Conservation (phyloP, 1,139 yeast species). For the Debaryomyces nepalensis region DNA sequence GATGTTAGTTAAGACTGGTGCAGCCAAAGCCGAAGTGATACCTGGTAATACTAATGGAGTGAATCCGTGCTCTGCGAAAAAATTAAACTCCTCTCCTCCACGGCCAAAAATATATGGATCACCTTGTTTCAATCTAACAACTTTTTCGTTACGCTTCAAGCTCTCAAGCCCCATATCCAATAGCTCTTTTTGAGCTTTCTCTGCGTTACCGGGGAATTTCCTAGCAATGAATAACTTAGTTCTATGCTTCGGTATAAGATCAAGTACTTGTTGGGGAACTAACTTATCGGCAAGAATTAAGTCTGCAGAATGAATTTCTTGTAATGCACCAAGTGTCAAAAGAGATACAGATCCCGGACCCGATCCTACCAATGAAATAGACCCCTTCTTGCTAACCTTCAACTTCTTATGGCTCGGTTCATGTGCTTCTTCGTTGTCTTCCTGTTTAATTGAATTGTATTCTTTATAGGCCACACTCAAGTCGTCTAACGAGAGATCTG, state of each 20-base stretch:
- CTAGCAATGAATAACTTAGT: constrained; percentile 85
- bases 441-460: constrained; percentile 10
- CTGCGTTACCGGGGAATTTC: constrained; percentile 97
- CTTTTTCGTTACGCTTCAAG: constrained; percentile 67
- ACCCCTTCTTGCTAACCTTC: constrained; percentile 41
- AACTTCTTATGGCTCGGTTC: constrained; percentile 12
- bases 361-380: constrained; percentile 82
- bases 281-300: constrained; percentile 86
- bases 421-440: constrained; percentile 4
- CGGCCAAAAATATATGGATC: constrained; percentile 97
- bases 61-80: constrained; percentile 68
- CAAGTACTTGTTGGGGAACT: constrained; percentile 87
- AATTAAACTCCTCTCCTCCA: constrained; percentile 90
- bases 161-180: constrained; percentile 70
- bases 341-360: constrained; percentile 92
- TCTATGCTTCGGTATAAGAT: constrained; percentile 68
- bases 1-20: constrained; percentile 81
- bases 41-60: constrained; percentile 83
- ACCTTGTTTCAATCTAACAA: constrained; percentile 92
- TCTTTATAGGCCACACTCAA: constrained; percentile 47
- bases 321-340: constrained; percentile 82
- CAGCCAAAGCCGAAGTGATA: constrained; percentile 86
- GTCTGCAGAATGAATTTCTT: constrained; percentile 82
- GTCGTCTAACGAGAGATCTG: constrained; percentile 60
- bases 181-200: constrained; percentile 86